Evolutionary conservation across 345 rosid species (phyloP).

Genomic region (Firmiana major): DNA sequence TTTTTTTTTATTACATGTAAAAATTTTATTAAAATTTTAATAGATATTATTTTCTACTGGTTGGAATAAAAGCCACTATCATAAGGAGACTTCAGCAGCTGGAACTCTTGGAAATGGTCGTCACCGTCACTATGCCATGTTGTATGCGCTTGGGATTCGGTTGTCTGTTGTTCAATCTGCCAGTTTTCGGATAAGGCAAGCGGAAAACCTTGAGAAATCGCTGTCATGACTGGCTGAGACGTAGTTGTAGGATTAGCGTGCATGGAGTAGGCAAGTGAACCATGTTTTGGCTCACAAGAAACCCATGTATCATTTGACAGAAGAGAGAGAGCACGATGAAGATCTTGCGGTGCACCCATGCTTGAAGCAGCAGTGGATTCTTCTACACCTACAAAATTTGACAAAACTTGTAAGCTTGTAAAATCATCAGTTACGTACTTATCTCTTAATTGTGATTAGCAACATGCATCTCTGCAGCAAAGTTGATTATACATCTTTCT

Average conservation of each 20-base stretch:
- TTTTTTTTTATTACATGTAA: no score
- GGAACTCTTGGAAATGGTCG: conserved; percentile 45
- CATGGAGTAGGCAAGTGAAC: conserved; percentile 36
- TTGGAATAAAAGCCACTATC: conserved; percentile 41
- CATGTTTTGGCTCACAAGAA: conserved; percentile 45
- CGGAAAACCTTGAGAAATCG: conserved; percentile 28
- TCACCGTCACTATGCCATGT: conserved; percentile 25
- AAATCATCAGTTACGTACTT: conserved; percentile 1
- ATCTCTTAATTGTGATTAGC: background rate
- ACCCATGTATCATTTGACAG: conserved; percentile 83
- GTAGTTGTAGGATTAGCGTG: conserved; percentile 20
- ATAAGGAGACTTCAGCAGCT: conserved; percentile 31
- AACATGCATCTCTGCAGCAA: background rate
- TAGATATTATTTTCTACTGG: no score
- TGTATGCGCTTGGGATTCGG: conserved; percentile 28
- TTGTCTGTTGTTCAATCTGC: conserved; percentile 33
- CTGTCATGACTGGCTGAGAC: conserved; percentile 30
- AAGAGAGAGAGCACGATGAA: conserved; percentile 99
- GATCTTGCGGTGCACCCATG: conserved; percentile 52
- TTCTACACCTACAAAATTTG: conserved; percentile 47
- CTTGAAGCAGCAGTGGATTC: conserved; percentile 51
- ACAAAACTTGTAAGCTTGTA: conserved; percentile 5
- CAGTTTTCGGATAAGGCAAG: conserved; percentile 35
- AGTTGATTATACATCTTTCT: background rate
- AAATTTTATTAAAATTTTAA: no score